These are phyloP conservation scores for Moesziomyces sp. DNA, from an alignment of 1,284 basidiomycete species.

Conservation along the genomic window DNA sequence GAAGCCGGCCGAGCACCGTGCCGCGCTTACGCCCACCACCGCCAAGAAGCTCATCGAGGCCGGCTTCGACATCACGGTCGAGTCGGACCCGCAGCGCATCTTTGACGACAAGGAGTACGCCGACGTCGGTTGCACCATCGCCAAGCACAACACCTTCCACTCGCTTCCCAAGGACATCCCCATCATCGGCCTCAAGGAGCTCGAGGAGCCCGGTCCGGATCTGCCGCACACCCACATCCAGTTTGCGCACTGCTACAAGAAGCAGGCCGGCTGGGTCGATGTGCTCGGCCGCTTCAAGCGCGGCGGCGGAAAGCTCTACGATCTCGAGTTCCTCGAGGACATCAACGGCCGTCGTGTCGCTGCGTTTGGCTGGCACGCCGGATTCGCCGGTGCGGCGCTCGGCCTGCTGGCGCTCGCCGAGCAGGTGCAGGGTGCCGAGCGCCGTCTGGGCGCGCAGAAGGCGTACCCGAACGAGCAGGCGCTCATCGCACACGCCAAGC, in stretches of 20 bases:
- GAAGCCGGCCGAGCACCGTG: slow-evolving; percentile 78
- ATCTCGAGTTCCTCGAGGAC: slow-evolving; percentile 95
- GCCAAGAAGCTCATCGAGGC: slow-evolving; percentile 88
- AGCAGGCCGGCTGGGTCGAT: slow-evolving; percentile 90
- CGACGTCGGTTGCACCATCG: slow-evolving; percentile 84
- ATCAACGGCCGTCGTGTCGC: slow-evolving; percentile 87
- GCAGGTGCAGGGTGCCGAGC: slow-evolving; percentile 48
- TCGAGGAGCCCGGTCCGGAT: slow-evolving; percentile 72
- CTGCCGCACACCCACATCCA: slow-evolving; percentile 86
- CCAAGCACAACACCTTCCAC: slow-evolving; percentile 90
- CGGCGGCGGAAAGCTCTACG: slow-evolving; percentile 90
- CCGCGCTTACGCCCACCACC: slow-evolving; percentile 92
- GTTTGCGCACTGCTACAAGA: slow-evolving; percentile 98
- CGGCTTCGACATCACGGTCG: slow-evolving; percentile 91
- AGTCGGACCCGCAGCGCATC: slow-evolving; percentile 92
- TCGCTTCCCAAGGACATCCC: slow-evolving; percentile 78
- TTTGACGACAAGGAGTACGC: slow-evolving; percentile 88
- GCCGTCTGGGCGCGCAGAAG: slow-evolving; percentile 76
- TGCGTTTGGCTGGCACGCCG: slow-evolving; percentile 99
- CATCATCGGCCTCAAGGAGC: slow-evolving; percentile 97
- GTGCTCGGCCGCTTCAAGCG: slow-evolving; percentile 87
- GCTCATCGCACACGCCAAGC: slow-evolving; percentile 69
- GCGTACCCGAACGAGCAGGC: slow-evolving; percentile 75
- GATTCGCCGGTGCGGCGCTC: slow-evolving; percentile 95
- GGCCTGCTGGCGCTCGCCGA: slow-evolving; percentile 84